Conservation (phyloP, 805 yeast genomes). For the Jamesozyma lodderae region DNA sequence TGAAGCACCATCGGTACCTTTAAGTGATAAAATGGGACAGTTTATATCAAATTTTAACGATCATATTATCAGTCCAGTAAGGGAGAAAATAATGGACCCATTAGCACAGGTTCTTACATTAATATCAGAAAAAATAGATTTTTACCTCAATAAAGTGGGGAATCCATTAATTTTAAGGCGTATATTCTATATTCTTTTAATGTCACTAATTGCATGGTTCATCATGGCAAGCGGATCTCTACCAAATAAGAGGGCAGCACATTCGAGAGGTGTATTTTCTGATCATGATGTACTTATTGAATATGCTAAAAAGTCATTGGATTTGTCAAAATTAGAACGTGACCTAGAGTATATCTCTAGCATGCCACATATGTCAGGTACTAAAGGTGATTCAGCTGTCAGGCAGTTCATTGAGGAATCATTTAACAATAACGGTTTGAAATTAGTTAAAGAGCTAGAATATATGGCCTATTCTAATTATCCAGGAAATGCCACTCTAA, state of each 20-base stretch:
- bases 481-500: constrained; percentile 24
- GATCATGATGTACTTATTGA: constrained; percentile 45
- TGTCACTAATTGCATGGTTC: constrained; percentile 49
- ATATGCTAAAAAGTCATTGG: constrained; percentile 44
- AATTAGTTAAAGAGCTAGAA: constrained; percentile 33
- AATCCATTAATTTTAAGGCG: constrained; percentile 80
- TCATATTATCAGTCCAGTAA: constrained; percentile 33
- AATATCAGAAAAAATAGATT: constrained; percentile 41
- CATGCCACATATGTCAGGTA: constrained; percentile 83
- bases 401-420: constrained; percentile 56
- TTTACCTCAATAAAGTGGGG: constrained; percentile 55
- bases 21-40: constrained; percentile 10
- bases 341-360: constrained; percentile 64
- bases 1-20: constrained; percentile 1
- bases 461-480: constrained; percentile 55
- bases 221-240: constrained; percentile 50
- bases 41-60: constrained; percentile 21
- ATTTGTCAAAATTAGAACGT: constrained; percentile 48
- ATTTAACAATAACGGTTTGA: constrained; percentile 50
- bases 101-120: constrained; percentile 32
- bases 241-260: constrained; percentile 34
- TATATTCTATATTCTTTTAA: constrained; percentile 56
- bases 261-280: constrained; percentile 50
- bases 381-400: constrained; percentile 72
- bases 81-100: constrained; percentile 38